Evolutionary conservation across 768 basidiomycete species (phyloP), one percentile per base, ranked within the genome.

Genomic region (Termitomyces sp.): DNA sequence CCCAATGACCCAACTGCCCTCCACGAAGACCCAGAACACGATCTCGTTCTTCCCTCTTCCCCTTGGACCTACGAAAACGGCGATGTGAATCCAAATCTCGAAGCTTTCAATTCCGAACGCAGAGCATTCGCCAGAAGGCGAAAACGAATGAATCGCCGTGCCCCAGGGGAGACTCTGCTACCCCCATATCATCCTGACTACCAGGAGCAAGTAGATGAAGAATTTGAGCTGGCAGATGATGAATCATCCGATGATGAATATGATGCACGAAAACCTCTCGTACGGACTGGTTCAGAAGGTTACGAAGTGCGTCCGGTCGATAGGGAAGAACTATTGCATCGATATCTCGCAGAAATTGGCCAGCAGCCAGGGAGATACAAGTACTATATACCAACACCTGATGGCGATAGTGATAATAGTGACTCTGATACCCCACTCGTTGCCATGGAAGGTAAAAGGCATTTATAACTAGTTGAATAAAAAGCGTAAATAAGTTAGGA

Each of bases 11-110:
- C 86, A 0, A 64, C 67, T 47, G 63, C 68, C n/a, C 60, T 65
- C 34, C 59, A 63, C 34, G 74, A 74, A 58, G 61, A 65, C 47
- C 66, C 70, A 21, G 68, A 73, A 21, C 66, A 69, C 23, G 71
- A 75, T 57, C 79, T 84, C 61, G 69, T 68, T 34, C 79, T 86
- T 34, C 81, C 84, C 1, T 69, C 77, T 23, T 85, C 83, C 5
- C 92, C 95, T 5, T 97, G 94, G 87, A 92, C 92, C 14, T 96
- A 91, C 66, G 85, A 88, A 61, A 87, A 89, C 51, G 87, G 77
- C 19, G 73, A 77, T 14, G 65, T 95, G 14, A 97, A 97, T 66
- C 95, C 95, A 7, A 66, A 75, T 37, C 82, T 96, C 10, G 76
- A 75, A 38, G 86, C 93, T 0, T 85, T 82, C 38, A 89, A 84